Base-by-base conservation (phyloP, 1,284 basidiomycete genomes). In the Fomitopsis schrenkii region DNA sequence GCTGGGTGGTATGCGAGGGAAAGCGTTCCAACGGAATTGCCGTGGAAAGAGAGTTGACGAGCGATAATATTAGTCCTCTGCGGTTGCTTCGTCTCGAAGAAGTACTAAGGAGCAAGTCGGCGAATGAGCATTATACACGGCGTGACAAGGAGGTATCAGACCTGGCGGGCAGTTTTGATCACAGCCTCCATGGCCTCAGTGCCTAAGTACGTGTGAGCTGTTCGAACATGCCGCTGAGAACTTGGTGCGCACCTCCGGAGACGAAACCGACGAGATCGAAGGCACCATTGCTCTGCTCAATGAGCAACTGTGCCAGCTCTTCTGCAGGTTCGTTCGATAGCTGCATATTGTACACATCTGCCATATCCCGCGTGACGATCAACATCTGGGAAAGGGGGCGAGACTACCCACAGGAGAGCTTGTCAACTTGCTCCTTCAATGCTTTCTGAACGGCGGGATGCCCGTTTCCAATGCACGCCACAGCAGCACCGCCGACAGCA, bases 101-200 rank as follows among this genome's bases (percentile, higher is more conserved):
- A 90, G 68, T 90, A 93, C 85, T 91, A 12, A 38, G 62, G 14
- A 48, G 30, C 12, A 41, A 65, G 57, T 46, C 41, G 17, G 19
- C 19, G 40, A 44, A 67, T 30, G 48, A 60, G 55, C 45, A 33
- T 17, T 19, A 8, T 22, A 46, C 15, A 55, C 17, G 17, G 8
- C n/a, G 10, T 36, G 2, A n/a, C 8, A 2, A 8, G 15, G 36
- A 36, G 5, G 19, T 5, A 36, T 63, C 74, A 35, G 63, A 86
- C 87, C 78, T 94, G 94, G 66, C 89, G 83, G 40, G 86, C 83
- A 5, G 92, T 80, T 74, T 95, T 95, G 60, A 94, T 80, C 15
- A 85, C 87, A 56, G 83, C 83, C 66, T 95, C 93, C 87, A 93
- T 90, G 0, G 93, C 92, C 74, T 95, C 93, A 1, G 91, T 89